These are phyloP conservation scores for Neurospora sp. DNA, from an alignment of 495 filamentous ascomycete genomes.

Conservation along the genomic window DNA sequence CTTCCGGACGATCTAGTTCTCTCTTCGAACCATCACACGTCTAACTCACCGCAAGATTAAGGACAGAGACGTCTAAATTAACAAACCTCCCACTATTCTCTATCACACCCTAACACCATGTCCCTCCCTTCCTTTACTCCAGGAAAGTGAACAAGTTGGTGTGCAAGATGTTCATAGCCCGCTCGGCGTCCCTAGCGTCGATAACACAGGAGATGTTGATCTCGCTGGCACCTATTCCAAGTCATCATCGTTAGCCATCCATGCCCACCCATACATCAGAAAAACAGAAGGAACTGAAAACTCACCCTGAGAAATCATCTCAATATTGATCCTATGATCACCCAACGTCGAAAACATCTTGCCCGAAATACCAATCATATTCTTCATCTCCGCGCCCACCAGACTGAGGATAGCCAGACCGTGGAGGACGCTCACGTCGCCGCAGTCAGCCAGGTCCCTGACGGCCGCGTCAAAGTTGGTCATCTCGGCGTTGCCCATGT, in stretches of 20 bases:
- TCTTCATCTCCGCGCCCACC: slow-evolving; percentile 90
- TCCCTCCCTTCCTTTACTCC: slow-evolving; percentile 20
- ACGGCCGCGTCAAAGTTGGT: slow-evolving; percentile 55
- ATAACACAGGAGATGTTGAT: slow-evolving; percentile 99
- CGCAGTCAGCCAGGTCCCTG: slow-evolving; percentile 62
- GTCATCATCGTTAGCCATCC: no score
- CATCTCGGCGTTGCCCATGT: slow-evolving; percentile 59
- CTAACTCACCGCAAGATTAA: neutral
- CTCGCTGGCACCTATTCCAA: slow-evolving; percentile 70
- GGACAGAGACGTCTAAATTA: neutral
- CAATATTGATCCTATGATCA: slow-evolving; percentile 81
- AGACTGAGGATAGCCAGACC: slow-evolving; percentile 88
- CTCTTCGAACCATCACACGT: neutral
- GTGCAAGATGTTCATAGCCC: slow-evolving; percentile 90
- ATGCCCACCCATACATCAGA: no score
- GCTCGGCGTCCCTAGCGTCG: slow-evolving; percentile 75
- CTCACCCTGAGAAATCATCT: slow-evolving; percentile 95
- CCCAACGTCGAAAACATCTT: slow-evolving; percentile 84
- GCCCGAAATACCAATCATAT: slow-evolving; percentile 83
- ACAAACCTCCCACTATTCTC: neutral
- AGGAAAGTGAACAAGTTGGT: slow-evolving; percentile 74
- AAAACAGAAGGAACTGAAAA: neutral
- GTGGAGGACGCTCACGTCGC: slow-evolving; percentile 72
- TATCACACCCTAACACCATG: neutral
- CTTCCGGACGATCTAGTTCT: neutral